Conservation (phyloP, 257 asterid genomes). For the Rehmannia glutinosa region DNA sequence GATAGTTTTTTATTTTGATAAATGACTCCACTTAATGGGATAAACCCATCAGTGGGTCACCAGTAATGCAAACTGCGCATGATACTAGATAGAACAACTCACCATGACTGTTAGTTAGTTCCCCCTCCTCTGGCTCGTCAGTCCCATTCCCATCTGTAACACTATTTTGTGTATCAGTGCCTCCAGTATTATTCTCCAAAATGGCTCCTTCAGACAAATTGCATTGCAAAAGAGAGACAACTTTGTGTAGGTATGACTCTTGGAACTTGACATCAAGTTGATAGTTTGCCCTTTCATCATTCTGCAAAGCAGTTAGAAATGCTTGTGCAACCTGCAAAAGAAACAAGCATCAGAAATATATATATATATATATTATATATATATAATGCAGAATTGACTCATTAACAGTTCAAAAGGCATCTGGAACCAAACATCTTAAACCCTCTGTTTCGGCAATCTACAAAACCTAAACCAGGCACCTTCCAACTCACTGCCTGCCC, state of each 20-base stretch:
- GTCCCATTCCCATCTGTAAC: conserved; percentile 32
- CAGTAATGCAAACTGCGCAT: background rate
- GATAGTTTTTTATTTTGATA: background rate
- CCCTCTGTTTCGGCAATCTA: conserved; percentile 1
- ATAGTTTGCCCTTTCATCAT: conserved; percentile 93
- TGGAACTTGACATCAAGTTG: conserved; percentile 98
- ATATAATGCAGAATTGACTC: background rate
- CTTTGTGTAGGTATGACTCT: conserved; percentile 80
- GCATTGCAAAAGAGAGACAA: conserved; percentile 89
- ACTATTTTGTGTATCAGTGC: conserved; percentile 25
- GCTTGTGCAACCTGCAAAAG: conserved; percentile 80
- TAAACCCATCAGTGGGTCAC: background rate
- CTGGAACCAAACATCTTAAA: conserved; percentile 7
- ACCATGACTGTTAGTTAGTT: conserved; percentile 81
- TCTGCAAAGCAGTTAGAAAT: conserved; percentile 85
- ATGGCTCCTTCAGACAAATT: conserved; percentile 87
- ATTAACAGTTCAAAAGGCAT: background rate
- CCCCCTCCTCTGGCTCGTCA: conserved; percentile 97
- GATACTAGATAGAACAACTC: conserved; percentile 23
- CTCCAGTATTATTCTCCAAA: conserved; percentile 44
- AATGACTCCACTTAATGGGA: background rate
- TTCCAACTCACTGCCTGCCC: conserved; percentile 6
- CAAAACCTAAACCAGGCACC: conserved; percentile 1
- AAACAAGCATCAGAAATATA: background rate
- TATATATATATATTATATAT: background rate